Evolutionary conservation across 2,329 filamentous ascomycete species (phyloP).

Genomic region (Fusarium humuli): DNA sequence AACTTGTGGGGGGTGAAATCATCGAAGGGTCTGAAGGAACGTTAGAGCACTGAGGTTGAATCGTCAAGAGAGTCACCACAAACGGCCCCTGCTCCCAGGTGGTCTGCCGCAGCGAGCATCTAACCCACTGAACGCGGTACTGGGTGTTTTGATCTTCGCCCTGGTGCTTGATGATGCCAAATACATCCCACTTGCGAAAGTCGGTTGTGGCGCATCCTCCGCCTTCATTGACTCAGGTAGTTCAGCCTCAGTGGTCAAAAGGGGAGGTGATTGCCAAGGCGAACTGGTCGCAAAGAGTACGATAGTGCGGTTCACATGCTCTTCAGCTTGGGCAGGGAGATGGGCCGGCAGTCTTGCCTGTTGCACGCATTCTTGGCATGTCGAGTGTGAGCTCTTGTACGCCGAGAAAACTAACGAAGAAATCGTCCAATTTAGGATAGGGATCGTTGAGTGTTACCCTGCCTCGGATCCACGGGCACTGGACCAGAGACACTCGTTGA

Average conservation of each 20-base stretch:
- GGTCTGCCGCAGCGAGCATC: too few relatives aligned
- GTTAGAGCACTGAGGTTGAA: too few relatives aligned
- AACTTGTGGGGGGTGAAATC: too few relatives aligned
- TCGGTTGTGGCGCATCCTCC: too few relatives aligned
- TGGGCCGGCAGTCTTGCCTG: not conserved
- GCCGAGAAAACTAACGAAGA: slow-evolving; percentile 49
- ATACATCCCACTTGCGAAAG: too few relatives aligned
- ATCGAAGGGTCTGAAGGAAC: too few relatives aligned
- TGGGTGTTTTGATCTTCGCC: too few relatives aligned
- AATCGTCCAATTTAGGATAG: slow-evolving; percentile 46
- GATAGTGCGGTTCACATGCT: accelerated
- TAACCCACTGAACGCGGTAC: too few relatives aligned
- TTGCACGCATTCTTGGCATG: slow-evolving; percentile 32
- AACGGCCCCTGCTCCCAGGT: too few relatives aligned
- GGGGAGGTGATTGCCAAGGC: not conserved
- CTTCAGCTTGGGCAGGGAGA: not conserved
- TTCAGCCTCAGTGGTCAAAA: not conserved
- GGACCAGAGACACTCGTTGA: slow-evolving; percentile 52
- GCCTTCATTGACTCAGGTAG: too few relatives aligned
- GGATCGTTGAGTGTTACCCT: slow-evolving; percentile 44
- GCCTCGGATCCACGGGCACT: slow-evolving; percentile 46
- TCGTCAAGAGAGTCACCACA: too few relatives aligned
- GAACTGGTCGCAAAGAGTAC: not conserved
- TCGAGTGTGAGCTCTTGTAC: slow-evolving; percentile 46
- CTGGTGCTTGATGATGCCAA: too few relatives aligned